phyloP scores from a whole-genome alignment of 169 alveolate species.

The Fabrea salina region DNA sequence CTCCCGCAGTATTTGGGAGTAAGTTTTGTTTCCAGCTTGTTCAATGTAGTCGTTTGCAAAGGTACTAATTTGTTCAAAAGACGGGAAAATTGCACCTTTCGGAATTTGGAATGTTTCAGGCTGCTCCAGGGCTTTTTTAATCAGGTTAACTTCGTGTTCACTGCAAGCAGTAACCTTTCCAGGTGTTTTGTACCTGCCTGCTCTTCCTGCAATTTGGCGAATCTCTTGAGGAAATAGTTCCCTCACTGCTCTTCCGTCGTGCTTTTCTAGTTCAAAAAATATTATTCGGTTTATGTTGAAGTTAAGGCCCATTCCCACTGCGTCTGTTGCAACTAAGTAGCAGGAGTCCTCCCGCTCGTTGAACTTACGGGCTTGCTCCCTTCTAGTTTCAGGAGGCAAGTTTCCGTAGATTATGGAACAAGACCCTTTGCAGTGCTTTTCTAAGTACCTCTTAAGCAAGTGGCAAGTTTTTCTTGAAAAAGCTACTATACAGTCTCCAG shows the following conservation, averaged over 20 bases:
- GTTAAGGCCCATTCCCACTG: slow-evolving; percentile 94
- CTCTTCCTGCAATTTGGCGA: slow-evolving; percentile 91
- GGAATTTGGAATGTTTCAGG: not conserved
- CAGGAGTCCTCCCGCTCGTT: slow-evolving; percentile 52
- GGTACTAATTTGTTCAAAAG: slow-evolving; percentile 25
- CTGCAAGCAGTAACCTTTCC: slow-evolving; percentile 50
- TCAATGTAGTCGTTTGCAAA: slow-evolving; percentile 4
- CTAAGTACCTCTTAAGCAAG: not conserved
- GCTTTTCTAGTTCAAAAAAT: slow-evolving; percentile 77
- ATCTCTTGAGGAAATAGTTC: slow-evolving; percentile 68
- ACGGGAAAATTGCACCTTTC: slow-evolving; percentile 49
- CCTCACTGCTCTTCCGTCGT: slow-evolving; percentile 61
- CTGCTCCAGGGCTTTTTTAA: slow-evolving; percentile 18
- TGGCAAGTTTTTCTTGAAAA: slow-evolving; percentile 69
- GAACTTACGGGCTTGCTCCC: slow-evolving; percentile 59
- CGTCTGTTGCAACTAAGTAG: slow-evolving; percentile 88
- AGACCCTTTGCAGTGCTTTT: slow-evolving; percentile 15
- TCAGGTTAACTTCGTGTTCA: not conserved
- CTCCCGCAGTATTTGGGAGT: slow-evolving; percentile 25
- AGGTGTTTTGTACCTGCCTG: slow-evolving; percentile 82
- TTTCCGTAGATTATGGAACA: slow-evolving; percentile 76
- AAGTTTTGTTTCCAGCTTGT: slow-evolving; percentile 5
- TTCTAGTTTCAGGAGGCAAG: slow-evolving; percentile 88
- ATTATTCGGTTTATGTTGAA: slow-evolving; percentile 83
- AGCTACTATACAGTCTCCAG: slow-evolving; percentile 91